phyloP scores from a whole-genome alignment of 192 early-diverging fungal species.

The Entomortierella lignicola region DNA sequence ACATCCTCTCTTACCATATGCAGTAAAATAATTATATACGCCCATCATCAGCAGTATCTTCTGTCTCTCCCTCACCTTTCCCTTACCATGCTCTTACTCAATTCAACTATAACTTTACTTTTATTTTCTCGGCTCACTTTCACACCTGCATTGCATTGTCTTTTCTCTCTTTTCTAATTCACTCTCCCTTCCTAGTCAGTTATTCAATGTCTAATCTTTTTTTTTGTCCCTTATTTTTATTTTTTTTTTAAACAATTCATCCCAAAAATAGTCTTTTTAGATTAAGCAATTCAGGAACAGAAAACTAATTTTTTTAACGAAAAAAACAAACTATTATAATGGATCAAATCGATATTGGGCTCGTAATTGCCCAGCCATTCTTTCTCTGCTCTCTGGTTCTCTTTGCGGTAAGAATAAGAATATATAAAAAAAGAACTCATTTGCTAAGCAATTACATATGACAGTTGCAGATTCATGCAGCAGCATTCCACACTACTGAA shows the following conservation, averaged over 20 bases:
- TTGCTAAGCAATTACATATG: too few species aligned
- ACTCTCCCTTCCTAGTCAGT: not conserved
- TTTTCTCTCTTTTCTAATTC: not conserved
- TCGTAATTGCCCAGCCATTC: slow-evolving; percentile 43
- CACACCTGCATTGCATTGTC: too few species aligned
- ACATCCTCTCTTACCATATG: not conserved
- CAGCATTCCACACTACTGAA: too few species aligned
- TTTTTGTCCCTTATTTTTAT: not conserved
- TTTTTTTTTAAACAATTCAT: not conserved
- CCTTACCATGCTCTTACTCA: too few species aligned
- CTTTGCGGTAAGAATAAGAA: slow-evolving; percentile 29
- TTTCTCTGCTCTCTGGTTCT: slow-evolving; percentile 44
- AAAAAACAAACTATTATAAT: slow-evolving; percentile 3
- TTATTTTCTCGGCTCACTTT: not conserved
- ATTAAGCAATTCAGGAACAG: slow-evolving; percentile 5
- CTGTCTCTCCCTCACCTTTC: too few species aligned
- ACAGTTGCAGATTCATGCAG: too few species aligned
- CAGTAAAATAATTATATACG: slow-evolving; percentile 1
- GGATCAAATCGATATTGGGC: slow-evolving; percentile 22
- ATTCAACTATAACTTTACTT: not conserved
- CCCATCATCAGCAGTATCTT: too few species aligned
- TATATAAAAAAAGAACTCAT: not conserved
- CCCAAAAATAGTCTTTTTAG: not conserved
- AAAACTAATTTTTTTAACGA: slow-evolving; percentile 1
- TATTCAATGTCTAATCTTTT: not conserved